These are phyloP conservation scores for Sherardia arvensis DNA, from an alignment of 257 asterid species.

Conservation along the genomic window DNA sequence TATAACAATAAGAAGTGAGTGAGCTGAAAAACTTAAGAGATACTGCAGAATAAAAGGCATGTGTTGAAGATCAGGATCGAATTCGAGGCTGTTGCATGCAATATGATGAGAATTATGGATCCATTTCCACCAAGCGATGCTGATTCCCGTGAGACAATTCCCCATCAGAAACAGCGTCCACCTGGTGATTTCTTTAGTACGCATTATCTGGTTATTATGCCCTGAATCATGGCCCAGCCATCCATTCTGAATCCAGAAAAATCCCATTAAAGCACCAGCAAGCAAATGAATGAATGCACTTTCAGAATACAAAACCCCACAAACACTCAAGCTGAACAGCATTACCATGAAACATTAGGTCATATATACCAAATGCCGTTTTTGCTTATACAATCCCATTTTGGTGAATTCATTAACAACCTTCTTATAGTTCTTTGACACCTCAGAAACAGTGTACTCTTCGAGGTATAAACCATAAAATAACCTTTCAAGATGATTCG, in stretches of 20 bases:
- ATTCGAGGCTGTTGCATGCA: slow-evolving; percentile 75
- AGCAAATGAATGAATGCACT: slow-evolving; percentile 41
- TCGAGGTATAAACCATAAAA: slow-evolving; percentile 46
- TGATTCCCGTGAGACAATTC: slow-evolving; percentile 67
- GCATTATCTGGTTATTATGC: slow-evolving; percentile 51
- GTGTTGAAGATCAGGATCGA: slow-evolving; percentile 84
- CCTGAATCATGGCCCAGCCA: slow-evolving; percentile 95
- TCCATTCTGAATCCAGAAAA: slow-evolving; percentile 82
- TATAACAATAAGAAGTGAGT: slow-evolving; percentile 48
- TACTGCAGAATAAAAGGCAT: slow-evolving; percentile 65
- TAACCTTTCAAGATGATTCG: slow-evolving; percentile 45
- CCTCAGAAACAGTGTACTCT: slow-evolving; percentile 54
- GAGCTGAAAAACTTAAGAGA: slow-evolving; percentile 60
- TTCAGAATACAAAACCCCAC: slow-evolving; percentile 51
- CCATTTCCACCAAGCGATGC: slow-evolving; percentile 88
- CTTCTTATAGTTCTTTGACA: slow-evolving; percentile 60
- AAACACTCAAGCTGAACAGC: slow-evolving; percentile 39
- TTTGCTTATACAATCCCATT: slow-evolving; percentile 55
- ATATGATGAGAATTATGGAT: slow-evolving; percentile 87
- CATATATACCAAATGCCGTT: slow-evolving; percentile 37
- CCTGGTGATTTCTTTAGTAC: slow-evolving; percentile 28
- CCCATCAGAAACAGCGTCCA: slow-evolving; percentile 50
- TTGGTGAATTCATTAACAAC: slow-evolving; percentile 57
- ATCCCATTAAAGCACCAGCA: slow-evolving; percentile 62
- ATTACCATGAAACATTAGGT: slow-evolving; percentile 23